Percentiles rank a stretch among this genome's conserved stretches.
phyloP scores from a whole-genome alignment of 2,329 filamentous ascomycete species.

The Cryphonectria parasitica region DNA sequence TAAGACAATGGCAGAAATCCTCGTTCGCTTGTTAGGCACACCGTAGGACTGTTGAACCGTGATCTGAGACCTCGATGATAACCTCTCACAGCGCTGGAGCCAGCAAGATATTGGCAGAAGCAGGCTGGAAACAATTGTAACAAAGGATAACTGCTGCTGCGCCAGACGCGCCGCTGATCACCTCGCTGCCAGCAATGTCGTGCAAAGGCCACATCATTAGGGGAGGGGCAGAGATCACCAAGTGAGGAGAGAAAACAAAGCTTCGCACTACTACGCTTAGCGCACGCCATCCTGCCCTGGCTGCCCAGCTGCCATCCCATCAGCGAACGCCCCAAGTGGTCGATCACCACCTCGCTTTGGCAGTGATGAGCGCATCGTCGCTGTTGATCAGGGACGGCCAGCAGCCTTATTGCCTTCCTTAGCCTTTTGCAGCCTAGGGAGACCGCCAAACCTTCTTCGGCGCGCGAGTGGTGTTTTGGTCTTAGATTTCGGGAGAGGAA shows the following conservation, averaged over 20 bases:
- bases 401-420: not conserved
- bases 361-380: conserved; percentile 8
- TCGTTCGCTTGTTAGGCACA: not conserved
- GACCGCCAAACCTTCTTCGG: conserved; percentile 6
- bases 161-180: not conserved
- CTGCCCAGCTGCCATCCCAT: not conserved
- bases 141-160: not conserved
- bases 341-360: conserved; percentile 6
- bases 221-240: not conserved
- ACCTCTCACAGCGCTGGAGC: not conserved
- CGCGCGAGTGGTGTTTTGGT: not conserved
- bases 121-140: not conserved
- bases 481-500: conserved; percentile 1
- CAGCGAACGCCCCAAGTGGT: conserved; percentile 3
- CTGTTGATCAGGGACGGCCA: conserved; percentile 14
- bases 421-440: conserved; percentile 6
- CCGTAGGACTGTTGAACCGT: not conserved
- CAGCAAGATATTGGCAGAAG: not conserved
- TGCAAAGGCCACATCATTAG: conserved; percentile 2
- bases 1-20: not conserved
- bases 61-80: not conserved
- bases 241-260: conserved; percentile 1
- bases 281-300: not conserved
- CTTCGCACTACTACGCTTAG: conserved; percentile 1
- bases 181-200: not conserved